These are phyloP conservation scores for Thraustotheca clavata DNA, from an alignment of 352 stramenopile genomes.

Conservation along the genomic window DNA sequence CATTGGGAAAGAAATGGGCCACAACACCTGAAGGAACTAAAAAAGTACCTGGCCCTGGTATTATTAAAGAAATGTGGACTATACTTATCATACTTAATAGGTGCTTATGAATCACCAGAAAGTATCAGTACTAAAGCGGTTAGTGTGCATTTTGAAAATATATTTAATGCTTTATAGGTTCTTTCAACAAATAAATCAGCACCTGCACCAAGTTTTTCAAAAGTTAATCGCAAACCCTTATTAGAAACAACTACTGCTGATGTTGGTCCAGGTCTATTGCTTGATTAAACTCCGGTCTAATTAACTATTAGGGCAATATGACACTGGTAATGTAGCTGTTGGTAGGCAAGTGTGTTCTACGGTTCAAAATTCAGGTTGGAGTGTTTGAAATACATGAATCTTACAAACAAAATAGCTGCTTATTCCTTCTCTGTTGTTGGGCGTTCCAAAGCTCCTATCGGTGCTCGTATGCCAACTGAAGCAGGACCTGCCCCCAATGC, in stretches of 20 bases:
- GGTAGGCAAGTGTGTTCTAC: slow-evolving; percentile 62
- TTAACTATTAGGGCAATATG: slow-evolving; percentile 38
- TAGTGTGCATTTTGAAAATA: neutral
- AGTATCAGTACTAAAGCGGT: slow-evolving; percentile 37
- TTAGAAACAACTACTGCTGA: slow-evolving; percentile 34
- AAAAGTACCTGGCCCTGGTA: slow-evolving; percentile 41
- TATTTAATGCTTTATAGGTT: slow-evolving; percentile 22
- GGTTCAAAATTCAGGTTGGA: slow-evolving; percentile 25
- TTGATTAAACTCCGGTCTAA: neutral
- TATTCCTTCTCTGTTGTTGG: slow-evolving; percentile 63
- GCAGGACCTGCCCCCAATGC: slow-evolving; percentile 32
- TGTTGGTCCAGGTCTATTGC: slow-evolving; percentile 36
- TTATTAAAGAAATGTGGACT: neutral
- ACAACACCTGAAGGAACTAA: slow-evolving; percentile 27
- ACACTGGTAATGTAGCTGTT: slow-evolving; percentile 50
- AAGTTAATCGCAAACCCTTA: slow-evolving; percentile 62
- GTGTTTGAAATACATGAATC: neutral
- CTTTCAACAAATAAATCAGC: slow-evolving; percentile 64
- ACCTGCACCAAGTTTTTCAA: slow-evolving; percentile 47
- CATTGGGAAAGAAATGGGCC: slow-evolving; percentile 67
- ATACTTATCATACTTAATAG: neutral
- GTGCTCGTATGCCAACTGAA: slow-evolving; percentile 23
- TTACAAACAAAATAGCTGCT: slow-evolving; percentile 25
- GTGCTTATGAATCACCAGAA: slow-evolving; percentile 45
- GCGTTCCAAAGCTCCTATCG: slow-evolving; percentile 33